Percentiles rank a stretch among this genome's conserved stretches.
Conservation (phyloP, 2,329 filamentous ascomycete genomes). For the Fusarium ramigenum region DNA sequence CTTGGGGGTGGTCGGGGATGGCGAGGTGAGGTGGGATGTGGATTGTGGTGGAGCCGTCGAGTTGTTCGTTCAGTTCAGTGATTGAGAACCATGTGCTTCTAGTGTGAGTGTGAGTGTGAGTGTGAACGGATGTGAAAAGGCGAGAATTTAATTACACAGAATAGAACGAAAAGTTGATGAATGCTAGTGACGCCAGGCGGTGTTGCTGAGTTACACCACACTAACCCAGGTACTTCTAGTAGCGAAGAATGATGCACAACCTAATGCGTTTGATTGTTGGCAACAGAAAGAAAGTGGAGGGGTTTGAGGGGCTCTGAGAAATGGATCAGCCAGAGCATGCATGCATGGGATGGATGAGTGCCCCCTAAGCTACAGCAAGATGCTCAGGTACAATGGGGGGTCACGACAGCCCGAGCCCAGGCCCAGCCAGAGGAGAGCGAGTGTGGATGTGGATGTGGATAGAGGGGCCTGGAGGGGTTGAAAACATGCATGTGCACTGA, state of each 20-base stretch:
- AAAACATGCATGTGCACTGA: slow-evolving; percentile 2
- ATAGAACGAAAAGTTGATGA: not conserved
- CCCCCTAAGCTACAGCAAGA: not conserved
- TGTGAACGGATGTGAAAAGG: not conserved
- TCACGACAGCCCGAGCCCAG: not conserved
- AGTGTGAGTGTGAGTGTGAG: not conserved
- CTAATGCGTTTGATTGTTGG: slow-evolving; percentile 16
- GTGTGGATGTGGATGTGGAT: not conserved
- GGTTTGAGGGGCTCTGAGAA: slow-evolving; percentile 28
- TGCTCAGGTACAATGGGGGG: slow-evolving; percentile 21
- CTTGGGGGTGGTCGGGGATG: slow-evolving; percentile 13
- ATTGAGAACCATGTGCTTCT: slow-evolving; percentile 33
- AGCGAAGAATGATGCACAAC: slow-evolving; percentile 1
- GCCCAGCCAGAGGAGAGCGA: not conserved
- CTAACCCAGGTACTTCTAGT: not conserved
- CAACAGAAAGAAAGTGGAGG: slow-evolving; percentile 18
- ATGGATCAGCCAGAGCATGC: slow-evolving; percentile 17
- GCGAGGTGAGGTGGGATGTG: slow-evolving; percentile 21
- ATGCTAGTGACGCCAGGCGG: not conserved
- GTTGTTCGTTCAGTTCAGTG: slow-evolving; percentile 31
- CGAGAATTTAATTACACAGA: not conserved
- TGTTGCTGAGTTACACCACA: not conserved
- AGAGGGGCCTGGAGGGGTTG: slow-evolving; percentile 8
- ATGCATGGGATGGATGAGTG: slow-evolving; percentile 18
- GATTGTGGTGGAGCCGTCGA: slow-evolving; percentile 31